phyloP scores from a whole-genome alignment of 306 rosid species.

The Dalbergia oliveri region DNA sequence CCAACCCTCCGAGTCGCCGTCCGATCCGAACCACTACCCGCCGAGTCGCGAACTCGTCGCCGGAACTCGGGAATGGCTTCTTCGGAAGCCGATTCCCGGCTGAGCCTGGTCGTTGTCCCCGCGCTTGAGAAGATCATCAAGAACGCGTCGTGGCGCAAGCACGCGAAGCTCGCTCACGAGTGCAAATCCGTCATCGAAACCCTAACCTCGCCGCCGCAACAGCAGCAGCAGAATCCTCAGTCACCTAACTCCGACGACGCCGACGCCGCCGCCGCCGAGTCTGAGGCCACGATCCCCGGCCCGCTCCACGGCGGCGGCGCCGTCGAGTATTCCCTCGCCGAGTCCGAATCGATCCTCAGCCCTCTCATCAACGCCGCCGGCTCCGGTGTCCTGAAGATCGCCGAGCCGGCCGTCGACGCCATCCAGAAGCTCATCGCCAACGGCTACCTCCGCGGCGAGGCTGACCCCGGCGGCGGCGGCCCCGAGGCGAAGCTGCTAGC shows the following conservation, averaged over 20 bases:
- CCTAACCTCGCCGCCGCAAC: constrained; percentile 52
- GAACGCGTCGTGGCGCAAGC: constrained; percentile 97
- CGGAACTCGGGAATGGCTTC: constrained; percentile 98
- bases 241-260: constrained; percentile 46
- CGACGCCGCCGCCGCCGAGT: constrained; percentile 32
- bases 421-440: constrained; percentile 84
- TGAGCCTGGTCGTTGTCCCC: constrained; percentile 77
- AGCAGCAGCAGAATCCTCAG: constrained; percentile 35
- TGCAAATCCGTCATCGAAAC: constrained; percentile 88
- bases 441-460: constrained; percentile 95
- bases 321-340: constrained; percentile 74
- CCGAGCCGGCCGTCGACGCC: constrained; percentile 94
- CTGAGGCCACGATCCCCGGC: constrained; percentile 66
- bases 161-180: constrained; percentile 85
- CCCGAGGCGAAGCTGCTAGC: constrained; percentile 81
- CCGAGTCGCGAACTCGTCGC: constrained; percentile 48
- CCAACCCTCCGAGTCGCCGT: background rate
- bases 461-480: constrained; percentile 70
- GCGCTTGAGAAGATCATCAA: constrained; percentile 92
- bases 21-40: constrained; percentile 47
- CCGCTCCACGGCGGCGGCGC: constrained; percentile 85
- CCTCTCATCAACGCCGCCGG: constrained; percentile 83
- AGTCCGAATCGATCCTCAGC: constrained; percentile 80
- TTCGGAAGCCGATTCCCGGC: constrained; percentile 99
- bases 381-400: constrained; percentile 84